Base-by-base conservation (phyloP, 257 asterid genomes). In the Gentiana straminea region DNA sequence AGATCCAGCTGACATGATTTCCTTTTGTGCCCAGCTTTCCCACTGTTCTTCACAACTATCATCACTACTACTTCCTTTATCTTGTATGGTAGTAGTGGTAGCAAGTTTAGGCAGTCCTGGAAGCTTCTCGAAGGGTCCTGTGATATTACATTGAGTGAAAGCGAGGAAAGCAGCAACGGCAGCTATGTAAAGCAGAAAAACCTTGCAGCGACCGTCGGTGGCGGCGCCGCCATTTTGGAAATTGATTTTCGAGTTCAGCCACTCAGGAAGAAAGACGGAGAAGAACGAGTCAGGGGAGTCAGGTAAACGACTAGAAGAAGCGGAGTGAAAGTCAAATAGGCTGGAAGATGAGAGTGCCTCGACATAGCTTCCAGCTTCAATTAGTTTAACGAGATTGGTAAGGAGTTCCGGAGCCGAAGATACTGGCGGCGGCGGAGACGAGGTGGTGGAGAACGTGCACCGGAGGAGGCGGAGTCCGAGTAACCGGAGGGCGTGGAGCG, bases 381-480 rank as follows among this genome's bases (percentile, higher is more conserved):
- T 83, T 12, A 71, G 76, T 46, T 68, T 51, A 36, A 91, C 74
- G 52, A 78, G 70, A 52, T 70, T 65, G 55, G 83, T 58, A 51
- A 77, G 73, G 67, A 72, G 63, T 54, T 65, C 76, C 49, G 77
- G 75, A 46, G 49, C 61, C 38, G 62, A 38, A 33, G 68, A 36
- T 35, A 88, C 62, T 49, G 65, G 33, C 41, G 75, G 69, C 15
- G 67, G 63, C 46, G 64, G 62, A 35, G 66, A 70, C 51, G 73
- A 45, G 0, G 70, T 52, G 48, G 75, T 69, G 54, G 96, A 83
- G 49, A 81, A 45, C 32, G 95, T 64, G 77, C 92, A 84, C 61
- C 86, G 92, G 67, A 91, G 82, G 54, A 91, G 98, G 67, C 95
- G 94, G 69, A 90, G 98, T 80, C 86, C 98, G 52, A 84, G 61